These are phyloP conservation scores for Helminthosporium solani DNA, from an alignment of 2,329 filamentous ascomycete species.

Conservation along the genomic window DNA sequence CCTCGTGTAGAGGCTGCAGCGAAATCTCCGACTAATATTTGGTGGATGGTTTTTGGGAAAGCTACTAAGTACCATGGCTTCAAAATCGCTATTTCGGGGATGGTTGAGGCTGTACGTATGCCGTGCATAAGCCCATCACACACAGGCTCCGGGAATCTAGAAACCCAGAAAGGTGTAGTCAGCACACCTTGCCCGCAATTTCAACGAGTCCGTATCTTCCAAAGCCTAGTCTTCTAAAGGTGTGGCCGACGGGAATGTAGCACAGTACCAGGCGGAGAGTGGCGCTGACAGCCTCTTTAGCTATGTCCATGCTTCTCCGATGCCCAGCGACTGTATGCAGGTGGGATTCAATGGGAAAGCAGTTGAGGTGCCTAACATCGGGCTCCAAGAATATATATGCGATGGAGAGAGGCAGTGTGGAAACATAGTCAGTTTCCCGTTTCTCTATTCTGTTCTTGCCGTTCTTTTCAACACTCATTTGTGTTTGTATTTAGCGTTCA, in stretches of 20 bases:
- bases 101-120: background rate
- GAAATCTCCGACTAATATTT: too few relatives aligned
- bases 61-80: too few relatives aligned
- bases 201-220: background rate
- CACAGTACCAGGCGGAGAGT: background rate
- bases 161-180: background rate
- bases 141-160: background rate
- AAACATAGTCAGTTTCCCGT: background rate
- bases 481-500: background rate
- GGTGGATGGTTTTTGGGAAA: too few relatives aligned
- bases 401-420: too few relatives aligned
- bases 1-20: too few relatives aligned
- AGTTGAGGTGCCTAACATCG: background rate
- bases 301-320: background rate
- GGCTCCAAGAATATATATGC: background rate
- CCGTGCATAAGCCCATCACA: background rate
- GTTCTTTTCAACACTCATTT: background rate
- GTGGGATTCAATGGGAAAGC: background rate
- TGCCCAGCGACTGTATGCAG: background rate
- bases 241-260: background rate
- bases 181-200: background rate
- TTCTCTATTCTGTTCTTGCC: background rate
- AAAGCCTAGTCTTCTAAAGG: background rate
- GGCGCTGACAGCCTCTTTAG: background rate
- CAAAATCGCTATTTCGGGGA: background rate